phyloP scores from a whole-genome alignment of 139 green algal species.

The Pleodorina starrii region DNA sequence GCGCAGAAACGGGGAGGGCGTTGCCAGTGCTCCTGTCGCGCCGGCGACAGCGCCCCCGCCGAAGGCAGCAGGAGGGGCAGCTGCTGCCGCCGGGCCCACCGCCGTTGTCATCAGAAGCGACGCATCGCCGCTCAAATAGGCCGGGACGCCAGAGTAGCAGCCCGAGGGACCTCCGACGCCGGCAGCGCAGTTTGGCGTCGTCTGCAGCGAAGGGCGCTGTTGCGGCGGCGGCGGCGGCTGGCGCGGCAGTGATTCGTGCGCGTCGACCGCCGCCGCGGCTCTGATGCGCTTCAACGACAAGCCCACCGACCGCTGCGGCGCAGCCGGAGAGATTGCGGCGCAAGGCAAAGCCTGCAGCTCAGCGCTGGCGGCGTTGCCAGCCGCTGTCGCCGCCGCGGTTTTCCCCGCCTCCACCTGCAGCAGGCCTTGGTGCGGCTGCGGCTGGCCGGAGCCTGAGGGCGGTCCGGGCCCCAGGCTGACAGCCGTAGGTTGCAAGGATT shows the following conservation, averaged over 20 bases:
- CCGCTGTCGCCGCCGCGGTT: background rate
- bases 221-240: background rate
- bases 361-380: background rate
- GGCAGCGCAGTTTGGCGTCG: background rate
- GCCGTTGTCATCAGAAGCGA: background rate
- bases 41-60: too few species aligned
- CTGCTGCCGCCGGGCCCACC: background rate
- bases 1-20: too few species aligned
- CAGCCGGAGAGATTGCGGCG: background rate
- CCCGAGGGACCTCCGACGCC: background rate
- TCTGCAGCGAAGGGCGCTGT: background rate
- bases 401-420: too few species aligned
- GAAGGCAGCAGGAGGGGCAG: too few species aligned
- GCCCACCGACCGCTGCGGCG: background rate
- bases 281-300: constrained; percentile 3
- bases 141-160: background rate
- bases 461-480: background rate
- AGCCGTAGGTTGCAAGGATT: background rate
- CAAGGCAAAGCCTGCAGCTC: background rate
- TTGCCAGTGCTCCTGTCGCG: too few species aligned
- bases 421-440: background rate
- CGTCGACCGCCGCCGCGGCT: background rate
- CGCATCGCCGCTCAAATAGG: background rate
- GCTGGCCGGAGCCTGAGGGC: background rate
- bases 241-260: background rate